Evolutionary conservation across 2,329 filamentous ascomycete genomes (phyloP), one percentile per base, ranked within the genome.

Genomic region (Colletotrichum chlorophyti): DNA sequence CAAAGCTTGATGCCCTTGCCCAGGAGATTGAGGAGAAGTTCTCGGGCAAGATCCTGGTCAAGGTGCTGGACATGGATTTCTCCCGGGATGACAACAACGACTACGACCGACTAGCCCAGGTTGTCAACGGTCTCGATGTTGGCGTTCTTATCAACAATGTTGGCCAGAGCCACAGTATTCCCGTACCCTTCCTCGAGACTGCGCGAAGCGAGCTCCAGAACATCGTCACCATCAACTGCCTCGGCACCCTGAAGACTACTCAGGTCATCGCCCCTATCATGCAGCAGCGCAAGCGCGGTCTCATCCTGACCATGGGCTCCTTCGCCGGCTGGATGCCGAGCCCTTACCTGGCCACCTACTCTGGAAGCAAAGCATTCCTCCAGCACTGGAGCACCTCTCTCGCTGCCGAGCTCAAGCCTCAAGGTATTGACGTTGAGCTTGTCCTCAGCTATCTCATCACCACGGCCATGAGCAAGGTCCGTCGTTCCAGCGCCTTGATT

Each of bases 221-320:
- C 70, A 99, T 99, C 69, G 88, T 99, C 75, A 93, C 88, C 48
- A 93, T 99, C 83, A 99, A 99, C 79, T 97, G 94, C 77, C 79
- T 90, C 62, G 94, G 90, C 38, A 99, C 95, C 1, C 83, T 99
- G 31, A 90, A 91, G 70, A 88, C 93, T 49, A 99, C 95, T 0
- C 88, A 94, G 72, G 81, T 94, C 45, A 82, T 99, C 37, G 89
- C 90, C 0, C 93, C 95, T 0, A 87, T 90, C 60, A 93, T 99
- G 86, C 84, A 91, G 60, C 82, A 89, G 72, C 90, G 93, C 68
- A 87, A 88, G 55, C 48, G 40, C 7, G 95, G 96, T 21, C 82
- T 99, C 31, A 92, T 99, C 69, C 81, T 99, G 53, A 99, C 94
- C 58, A 97, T 99, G 93, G 95, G 94, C 42, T 97, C 93, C 10